phyloP scores from a whole-genome alignment of 2,329 filamentous ascomycete species.

The Graphilbum sp. region DNA sequence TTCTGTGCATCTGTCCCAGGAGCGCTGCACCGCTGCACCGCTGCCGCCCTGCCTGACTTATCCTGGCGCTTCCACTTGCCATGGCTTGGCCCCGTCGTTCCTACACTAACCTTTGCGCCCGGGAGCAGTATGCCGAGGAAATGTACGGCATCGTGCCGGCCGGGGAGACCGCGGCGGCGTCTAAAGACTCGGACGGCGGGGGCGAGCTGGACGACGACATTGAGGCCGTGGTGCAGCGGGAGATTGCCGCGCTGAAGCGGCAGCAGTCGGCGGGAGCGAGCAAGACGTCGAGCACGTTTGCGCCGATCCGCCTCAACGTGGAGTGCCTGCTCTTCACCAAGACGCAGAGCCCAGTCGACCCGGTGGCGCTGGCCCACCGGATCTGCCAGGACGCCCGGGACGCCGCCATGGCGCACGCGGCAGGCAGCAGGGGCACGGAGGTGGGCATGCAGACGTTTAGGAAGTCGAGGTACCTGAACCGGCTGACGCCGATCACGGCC shows the following conservation, averaged over 20 bases:
- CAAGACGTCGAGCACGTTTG: slow-evolving; percentile 25
- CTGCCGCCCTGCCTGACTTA: background rate
- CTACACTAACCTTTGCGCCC: no score
- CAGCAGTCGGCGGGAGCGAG: slow-evolving; percentile 11
- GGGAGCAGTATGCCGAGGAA: slow-evolving; percentile 44
- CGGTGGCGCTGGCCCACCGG: slow-evolving; percentile 32
- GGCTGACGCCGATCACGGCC: slow-evolving; percentile 33
- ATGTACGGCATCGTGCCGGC: slow-evolving; percentile 34
- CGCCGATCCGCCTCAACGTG: slow-evolving; percentile 35
- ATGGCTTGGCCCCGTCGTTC: no score
- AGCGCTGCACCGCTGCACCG: no score
- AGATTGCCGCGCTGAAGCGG: slow-evolving; percentile 50
- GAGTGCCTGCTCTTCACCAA: slow-evolving; percentile 49
- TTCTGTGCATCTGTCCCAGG: no score
- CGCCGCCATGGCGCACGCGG: slow-evolving; percentile 13
- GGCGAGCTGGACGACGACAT: slow-evolving; percentile 45
- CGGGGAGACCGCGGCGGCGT: slow-evolving; percentile 9
- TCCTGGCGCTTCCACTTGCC: no score
- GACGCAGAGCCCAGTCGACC: slow-evolving; percentile 36
- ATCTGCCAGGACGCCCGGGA: slow-evolving; percentile 38
- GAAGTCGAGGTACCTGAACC: slow-evolving; percentile 36
- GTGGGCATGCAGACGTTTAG: slow-evolving; percentile 8
- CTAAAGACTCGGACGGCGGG: slow-evolving; percentile 18
- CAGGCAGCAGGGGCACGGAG: slow-evolving; percentile 24
- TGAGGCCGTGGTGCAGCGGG: slow-evolving; percentile 54